Percentiles rank a stretch among this genome's conserved stretches.
phyloP scores from a whole-genome alignment of 1,284 basidiomycete species.

The Phlebopus sp. region DNA sequence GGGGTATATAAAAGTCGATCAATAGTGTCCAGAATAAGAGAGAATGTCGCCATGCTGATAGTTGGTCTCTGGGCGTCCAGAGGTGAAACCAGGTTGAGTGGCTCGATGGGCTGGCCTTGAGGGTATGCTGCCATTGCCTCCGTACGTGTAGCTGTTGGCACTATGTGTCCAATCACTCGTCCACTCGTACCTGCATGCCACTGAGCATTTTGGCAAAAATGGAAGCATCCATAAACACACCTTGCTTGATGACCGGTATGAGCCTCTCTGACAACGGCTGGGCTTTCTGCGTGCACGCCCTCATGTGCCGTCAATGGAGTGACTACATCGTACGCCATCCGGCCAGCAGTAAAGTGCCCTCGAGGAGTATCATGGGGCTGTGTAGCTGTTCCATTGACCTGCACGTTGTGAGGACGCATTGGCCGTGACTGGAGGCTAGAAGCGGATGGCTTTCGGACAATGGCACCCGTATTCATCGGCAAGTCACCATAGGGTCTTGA shows the following conservation, averaged over 20 bases:
- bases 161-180: conserved; percentile 23
- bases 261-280: not conserved
- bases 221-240: conserved; percentile 4
- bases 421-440: conserved; percentile 13
- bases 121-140: conserved; percentile 4
- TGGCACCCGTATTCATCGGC: conserved; percentile 4
- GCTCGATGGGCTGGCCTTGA: not conserved
- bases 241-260: conserved; percentile 7
- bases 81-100: conserved; percentile 4
- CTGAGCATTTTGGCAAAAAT: conserved; percentile 6
- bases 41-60: conserved; percentile 7
- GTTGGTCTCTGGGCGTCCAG: conserved; percentile 7
- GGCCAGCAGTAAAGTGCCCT: not conserved
- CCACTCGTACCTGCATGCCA: conserved; percentile 15
- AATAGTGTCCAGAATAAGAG: conserved; percentile 13
- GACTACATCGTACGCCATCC: conserved; percentile 2
- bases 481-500: conserved; percentile 14
- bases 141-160: conserved; percentile 6
- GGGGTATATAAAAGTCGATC: conserved; percentile 1
- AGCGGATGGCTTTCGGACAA: conserved; percentile 10
- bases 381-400: conserved; percentile 8
- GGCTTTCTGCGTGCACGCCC: not conserved
- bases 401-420: conserved; percentile 8
- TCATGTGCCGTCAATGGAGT: conserved; percentile 8
- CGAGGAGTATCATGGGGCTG: conserved; percentile 1